phyloP scores from a whole-genome alignment of 2,329 filamentous ascomycete genomes.

The Aspergillus aculeatus region DNA sequence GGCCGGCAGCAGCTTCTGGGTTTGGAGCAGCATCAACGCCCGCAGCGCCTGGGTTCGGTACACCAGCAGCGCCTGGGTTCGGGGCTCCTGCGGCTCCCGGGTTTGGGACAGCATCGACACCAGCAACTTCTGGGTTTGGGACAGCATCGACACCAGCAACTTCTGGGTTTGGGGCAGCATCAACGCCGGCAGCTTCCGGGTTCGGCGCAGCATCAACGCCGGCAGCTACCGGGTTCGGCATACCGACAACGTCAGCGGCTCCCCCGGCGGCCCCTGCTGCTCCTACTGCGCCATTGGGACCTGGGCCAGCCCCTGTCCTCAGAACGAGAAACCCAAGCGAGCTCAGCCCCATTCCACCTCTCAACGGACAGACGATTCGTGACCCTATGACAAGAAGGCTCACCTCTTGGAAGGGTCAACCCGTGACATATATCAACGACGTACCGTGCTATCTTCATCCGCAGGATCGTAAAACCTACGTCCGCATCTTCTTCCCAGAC shows the following conservation, averaged over 20 bases:
- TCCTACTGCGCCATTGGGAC: constrained; percentile 14
- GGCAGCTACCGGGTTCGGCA: neutral
- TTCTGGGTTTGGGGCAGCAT: neutral
- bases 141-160: neutral
- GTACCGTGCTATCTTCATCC: constrained; percentile 53
- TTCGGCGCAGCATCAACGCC: neutral
- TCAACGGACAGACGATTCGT: constrained; percentile 38
- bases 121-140: neutral
- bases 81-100: neutral
- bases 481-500: constrained; percentile 70
- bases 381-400: constrained; percentile 44
- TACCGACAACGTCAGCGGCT: neutral
- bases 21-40: neutral
- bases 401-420: constrained; percentile 61
- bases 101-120: neutral
- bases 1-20: neutral
- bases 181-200: neutral
- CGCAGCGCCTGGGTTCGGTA: neutral
- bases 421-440: constrained; percentile 58
- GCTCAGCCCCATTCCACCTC: constrained; percentile 37
- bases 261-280: neutral
- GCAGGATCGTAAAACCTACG: constrained; percentile 56
- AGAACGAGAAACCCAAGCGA: constrained; percentile 28
- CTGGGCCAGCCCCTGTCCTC: constrained; percentile 30
- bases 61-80: neutral